Base-by-base conservation (phyloP, 805 yeast genomes). In the Pichia heedii region DNA sequence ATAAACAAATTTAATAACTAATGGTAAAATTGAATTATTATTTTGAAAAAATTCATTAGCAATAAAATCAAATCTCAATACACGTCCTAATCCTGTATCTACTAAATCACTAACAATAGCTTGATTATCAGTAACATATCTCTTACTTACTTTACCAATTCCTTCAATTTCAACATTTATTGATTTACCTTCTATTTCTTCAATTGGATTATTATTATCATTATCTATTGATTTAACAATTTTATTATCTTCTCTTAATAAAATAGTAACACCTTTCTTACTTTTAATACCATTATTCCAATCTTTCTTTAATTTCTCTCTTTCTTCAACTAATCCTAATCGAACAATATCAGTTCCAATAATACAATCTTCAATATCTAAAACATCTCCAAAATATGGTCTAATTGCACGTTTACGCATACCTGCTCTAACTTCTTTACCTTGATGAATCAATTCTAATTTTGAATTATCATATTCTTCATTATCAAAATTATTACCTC, bases 41-140 rank as follows among this genome's bases (percentile, higher is more conserved):
- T 90, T 90, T 65, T 90, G 98, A 71, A 93, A 93, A 59, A 93
- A 93, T 61, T 89, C 96, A 44, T 96, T 95, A 0, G 97, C 97
- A 27, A 88, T 80, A 62, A 86, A 93, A 56, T 84, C 81, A 63
- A 93, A 93, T 40, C 79, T 74, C 61, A 72, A 77, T 12, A 27
- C 35, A 22, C 39, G 40, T 24, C 50, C 50, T 22, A 46, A 34
- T 21, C 52, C 52, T 2, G 90, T 95, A 46, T 76, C 73, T 36
- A 84, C 74, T 53, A 74, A 75, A 57, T 89, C 97, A 9, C 77
- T 77, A 42, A 90, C 93, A 41, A 85, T 77, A 47, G 81, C 84
- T 59, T 89, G 79, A 27, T 84, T 65, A 45, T 84, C 74, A 0
- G 95, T 86, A 13, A 81, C 87, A 62, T 93, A 86, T 0, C 88